Percentiles rank a stretch among this genome's conserved stretches.
Conservation (phyloP, 1,284 basidiomycete genomes). For the Blastosporella zonata region DNA sequence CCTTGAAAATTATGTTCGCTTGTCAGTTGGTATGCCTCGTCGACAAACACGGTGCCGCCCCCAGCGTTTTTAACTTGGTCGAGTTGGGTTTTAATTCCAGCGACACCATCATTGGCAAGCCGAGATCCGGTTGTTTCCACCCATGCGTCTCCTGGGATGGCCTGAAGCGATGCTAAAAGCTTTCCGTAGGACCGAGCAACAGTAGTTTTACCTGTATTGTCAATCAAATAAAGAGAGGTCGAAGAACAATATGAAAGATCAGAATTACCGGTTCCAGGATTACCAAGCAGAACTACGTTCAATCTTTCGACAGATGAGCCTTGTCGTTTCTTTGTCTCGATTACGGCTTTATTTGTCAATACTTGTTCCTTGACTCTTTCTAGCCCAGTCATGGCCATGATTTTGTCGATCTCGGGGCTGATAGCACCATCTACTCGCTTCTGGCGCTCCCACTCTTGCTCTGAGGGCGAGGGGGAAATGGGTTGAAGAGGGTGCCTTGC, state of each 20-base stretch:
- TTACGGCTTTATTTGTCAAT: conserved; percentile 47
- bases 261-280: conserved; percentile 56
- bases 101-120: conserved; percentile 54
- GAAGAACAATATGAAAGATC: neutral
- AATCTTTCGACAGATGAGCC: conserved; percentile 47
- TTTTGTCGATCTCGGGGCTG: conserved; percentile 46
- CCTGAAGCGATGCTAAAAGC: conserved; percentile 52
- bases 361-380: conserved; percentile 53
- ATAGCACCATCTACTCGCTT: conserved; percentile 44
- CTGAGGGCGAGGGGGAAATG: conserved; percentile 30
- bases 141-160: conserved; percentile 53
- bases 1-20: conserved; percentile 44
- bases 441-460: conserved; percentile 46
- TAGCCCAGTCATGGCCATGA: conserved; percentile 59
- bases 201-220: conserved; percentile 59
- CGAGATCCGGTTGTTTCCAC: conserved; percentile 61
- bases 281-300: conserved; percentile 55
- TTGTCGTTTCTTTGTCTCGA: conserved; percentile 48
- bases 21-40: conserved; percentile 67
- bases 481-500: neutral
- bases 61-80: conserved; percentile 46
- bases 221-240: neutral
- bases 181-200: conserved; percentile 61
- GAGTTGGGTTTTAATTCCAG: conserved; percentile 46
- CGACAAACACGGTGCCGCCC: conserved; percentile 63